A percentile compares a stretch with the other conserved stretches of the same genome.
Evolutionary conservation across 2,329 filamentous ascomycete species (phyloP).

Genomic region (Dothistroma pini): DNA sequence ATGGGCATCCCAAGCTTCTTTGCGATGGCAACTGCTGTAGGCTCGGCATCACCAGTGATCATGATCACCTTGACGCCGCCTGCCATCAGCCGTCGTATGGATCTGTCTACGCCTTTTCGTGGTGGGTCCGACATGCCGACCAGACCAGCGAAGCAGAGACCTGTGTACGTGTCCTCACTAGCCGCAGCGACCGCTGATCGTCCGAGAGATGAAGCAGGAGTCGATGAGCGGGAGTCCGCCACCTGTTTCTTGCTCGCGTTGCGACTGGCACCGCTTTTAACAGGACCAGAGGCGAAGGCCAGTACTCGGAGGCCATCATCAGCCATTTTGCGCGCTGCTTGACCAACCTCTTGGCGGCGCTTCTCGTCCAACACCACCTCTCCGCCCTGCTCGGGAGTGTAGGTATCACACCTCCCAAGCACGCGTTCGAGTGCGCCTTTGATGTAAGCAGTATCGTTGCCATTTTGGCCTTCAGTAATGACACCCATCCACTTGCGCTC

Average conservation of each 20-base stretch:
- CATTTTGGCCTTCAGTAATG: constrained; percentile 60
- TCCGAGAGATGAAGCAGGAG: constrained; percentile 13
- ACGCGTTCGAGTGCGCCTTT: constrained; percentile 92
- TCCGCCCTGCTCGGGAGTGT: constrained; percentile 77
- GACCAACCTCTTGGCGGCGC: constrained; percentile 67
- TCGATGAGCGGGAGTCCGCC: constrained; percentile 22
- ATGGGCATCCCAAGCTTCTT: constrained; percentile 94
- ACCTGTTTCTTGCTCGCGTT: constrained; percentile 13
- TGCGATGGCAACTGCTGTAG: constrained; percentile 89
- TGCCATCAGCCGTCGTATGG: constrained; percentile 84
- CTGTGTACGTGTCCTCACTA: constrained; percentile 70
- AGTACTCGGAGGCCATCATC: constrained; percentile 84
- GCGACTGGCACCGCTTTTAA: constrained; percentile 31
- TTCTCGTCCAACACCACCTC: constrained; percentile 80
- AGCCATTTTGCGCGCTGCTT: constrained; percentile 83
- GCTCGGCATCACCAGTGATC: constrained; percentile 97
- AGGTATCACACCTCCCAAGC: constrained; percentile 82
- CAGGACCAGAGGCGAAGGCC: constrained; percentile 83
- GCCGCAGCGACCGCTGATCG: constrained; percentile 4
- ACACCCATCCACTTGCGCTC: constrained; percentile 99
- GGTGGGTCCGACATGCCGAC: constrained; percentile 98
- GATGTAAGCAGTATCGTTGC: constrained; percentile 83
- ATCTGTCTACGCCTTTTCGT: constrained; percentile 80
- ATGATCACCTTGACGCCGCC: constrained; percentile 97
- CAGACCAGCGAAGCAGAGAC: constrained; percentile 83